A percentile compares a stretch with the other conserved stretches of the same genome.
These are phyloP conservation scores for Ceriops decandra DNA, from an alignment of 345 rosid genomes.

Conservation along the genomic window DNA sequence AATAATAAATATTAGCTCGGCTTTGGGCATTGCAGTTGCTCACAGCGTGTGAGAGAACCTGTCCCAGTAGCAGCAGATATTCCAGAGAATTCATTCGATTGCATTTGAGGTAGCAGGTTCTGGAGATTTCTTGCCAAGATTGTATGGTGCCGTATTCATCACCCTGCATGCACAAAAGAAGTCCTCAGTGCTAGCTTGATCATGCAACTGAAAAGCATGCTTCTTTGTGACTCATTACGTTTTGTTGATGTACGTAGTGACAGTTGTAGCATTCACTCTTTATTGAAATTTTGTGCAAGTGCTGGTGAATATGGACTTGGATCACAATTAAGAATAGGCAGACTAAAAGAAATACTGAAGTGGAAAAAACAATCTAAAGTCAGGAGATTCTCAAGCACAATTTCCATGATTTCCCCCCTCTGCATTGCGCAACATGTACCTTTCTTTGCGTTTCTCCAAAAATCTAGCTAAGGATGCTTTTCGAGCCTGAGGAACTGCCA, in stretches of 20 bases:
- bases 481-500: slow-evolving; percentile 79
- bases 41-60: background rate
- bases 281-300: too few relatives aligned
- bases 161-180: slow-evolving; percentile 39
- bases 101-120: slow-evolving; percentile 26
- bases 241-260: background rate
- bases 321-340: too few relatives aligned
- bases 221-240: background rate
- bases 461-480: slow-evolving; percentile 94
- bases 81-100: slow-evolving; percentile 32
- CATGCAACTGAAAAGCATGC: background rate
- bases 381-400: background rate
- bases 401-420: background rate
- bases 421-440: slow-evolving; percentile 32
- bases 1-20: slow-evolving; percentile 10
- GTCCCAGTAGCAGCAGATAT: slow-evolving; percentile 15
- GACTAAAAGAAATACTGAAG: too few relatives aligned
- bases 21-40: background rate
- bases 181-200: background rate
- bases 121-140: slow-evolving; percentile 35
- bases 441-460: slow-evolving; percentile 95
- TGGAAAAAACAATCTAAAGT: too few relatives aligned
- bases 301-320: too few relatives aligned
- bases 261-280: too few relatives aligned
- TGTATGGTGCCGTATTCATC: slow-evolving; percentile 56